These are phyloP conservation scores for Cymbopogon flexuosus DNA, from an alignment of 202 grass and related monocot species.

Conservation along the genomic window DNA sequence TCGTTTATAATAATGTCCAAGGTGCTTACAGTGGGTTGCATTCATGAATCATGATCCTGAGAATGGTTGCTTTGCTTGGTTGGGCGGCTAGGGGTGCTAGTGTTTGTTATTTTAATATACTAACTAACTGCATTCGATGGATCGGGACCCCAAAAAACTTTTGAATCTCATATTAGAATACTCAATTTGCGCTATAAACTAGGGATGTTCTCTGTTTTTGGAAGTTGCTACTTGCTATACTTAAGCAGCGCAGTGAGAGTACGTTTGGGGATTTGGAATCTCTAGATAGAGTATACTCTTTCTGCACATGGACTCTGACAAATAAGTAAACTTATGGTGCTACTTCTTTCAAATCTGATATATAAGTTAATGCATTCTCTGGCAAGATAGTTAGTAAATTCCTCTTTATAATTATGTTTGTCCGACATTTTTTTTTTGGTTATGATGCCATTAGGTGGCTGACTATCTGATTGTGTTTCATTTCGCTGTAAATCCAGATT, in stretches of 20 bases:
- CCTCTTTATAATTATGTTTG: background rate
- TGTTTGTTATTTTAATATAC: background rate
- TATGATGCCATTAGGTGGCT: conserved; percentile 1
- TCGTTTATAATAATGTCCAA: background rate
- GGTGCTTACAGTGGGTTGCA: background rate
- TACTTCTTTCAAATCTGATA: background rate
- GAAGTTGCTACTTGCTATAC: background rate
- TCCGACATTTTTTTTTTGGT: background rate
- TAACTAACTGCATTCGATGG: background rate
- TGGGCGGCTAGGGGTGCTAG: background rate
- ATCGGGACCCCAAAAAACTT: background rate
- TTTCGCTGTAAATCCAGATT: conserved; percentile 53
- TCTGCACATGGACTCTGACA: background rate
- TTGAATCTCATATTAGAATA: background rate
- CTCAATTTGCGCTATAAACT: background rate
- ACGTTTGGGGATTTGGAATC: background rate
- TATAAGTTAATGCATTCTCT: background rate
- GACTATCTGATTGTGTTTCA: background rate
- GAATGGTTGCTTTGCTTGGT: background rate
- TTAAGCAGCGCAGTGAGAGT: background rate
- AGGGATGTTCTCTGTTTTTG: background rate
- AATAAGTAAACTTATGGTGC: background rate
- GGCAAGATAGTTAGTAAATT: background rate
- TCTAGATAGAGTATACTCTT: background rate
- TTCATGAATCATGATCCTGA: background rate